Evolutionary conservation across 2,329 filamentous ascomycete species (phyloP).

Genomic region (Leptosphaerulina australis): DNA sequence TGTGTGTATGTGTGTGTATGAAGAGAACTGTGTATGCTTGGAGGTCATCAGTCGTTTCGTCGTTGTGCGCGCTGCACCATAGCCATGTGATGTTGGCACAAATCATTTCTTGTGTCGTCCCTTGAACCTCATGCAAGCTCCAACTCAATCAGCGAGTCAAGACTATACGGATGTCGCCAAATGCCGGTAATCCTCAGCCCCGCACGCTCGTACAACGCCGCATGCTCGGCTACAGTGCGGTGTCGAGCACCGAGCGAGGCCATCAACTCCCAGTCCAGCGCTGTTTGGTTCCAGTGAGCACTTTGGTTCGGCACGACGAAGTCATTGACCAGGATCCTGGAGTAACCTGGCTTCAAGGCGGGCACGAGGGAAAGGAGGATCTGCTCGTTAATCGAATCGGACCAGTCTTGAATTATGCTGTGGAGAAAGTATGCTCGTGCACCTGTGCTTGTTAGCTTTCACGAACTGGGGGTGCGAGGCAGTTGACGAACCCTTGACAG

Average conservation of each 20-base stretch:
- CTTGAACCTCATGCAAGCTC: constrained; percentile 18
- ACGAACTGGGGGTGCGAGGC: neutral
- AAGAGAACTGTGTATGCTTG: too few species aligned
- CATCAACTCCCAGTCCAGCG: constrained; percentile 38
- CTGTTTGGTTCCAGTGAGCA: constrained; percentile 34
- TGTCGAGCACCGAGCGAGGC: constrained; percentile 29
- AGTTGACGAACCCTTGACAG: constrained; percentile 35
- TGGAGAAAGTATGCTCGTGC: constrained; percentile 38
- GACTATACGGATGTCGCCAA: constrained; percentile 29
- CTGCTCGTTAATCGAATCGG: constrained; percentile 25
- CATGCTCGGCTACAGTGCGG: constrained; percentile 31
- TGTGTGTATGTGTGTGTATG: too few species aligned
- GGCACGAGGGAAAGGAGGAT: constrained; percentile 34
- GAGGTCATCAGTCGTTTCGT: too few species aligned
- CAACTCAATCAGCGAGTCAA: constrained; percentile 34
- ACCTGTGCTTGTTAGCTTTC: neutral
- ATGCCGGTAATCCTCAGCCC: constrained; percentile 27
- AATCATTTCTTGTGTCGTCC: too few species aligned
- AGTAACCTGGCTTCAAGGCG: constrained; percentile 39
- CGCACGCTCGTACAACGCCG: constrained; percentile 26
- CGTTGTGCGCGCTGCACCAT: too few species aligned
- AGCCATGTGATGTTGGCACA: too few species aligned
- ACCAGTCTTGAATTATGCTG: constrained; percentile 42
- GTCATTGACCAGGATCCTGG: constrained; percentile 38
- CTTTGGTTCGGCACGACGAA: constrained; percentile 33